These are phyloP conservation scores for Colletotrichum sp. DNA, from an alignment of 2,329 filamentous ascomycete species.

Conservation along the genomic window DNA sequence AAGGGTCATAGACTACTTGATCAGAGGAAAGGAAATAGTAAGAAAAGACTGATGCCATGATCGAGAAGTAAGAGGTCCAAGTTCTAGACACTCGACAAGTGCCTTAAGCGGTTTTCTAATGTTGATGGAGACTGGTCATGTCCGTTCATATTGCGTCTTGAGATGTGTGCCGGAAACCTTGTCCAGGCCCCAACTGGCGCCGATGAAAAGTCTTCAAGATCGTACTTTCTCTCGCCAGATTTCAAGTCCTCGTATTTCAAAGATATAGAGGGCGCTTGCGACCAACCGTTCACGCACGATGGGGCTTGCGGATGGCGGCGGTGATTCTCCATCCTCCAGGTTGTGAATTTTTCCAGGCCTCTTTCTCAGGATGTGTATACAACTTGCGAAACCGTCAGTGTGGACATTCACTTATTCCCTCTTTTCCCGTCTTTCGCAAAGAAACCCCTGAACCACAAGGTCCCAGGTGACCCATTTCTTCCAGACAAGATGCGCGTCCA, in stretches of 20 bases:
- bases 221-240: no score
- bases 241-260: no score
- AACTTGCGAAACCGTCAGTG: not conserved
- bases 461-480: no score
- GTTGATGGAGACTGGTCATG: not conserved
- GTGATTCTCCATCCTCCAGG: no score
- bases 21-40: not conserved
- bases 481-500: no score
- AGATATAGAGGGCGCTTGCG: no score
- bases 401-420: no score
- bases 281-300: no score
- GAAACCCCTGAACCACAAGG: no score
- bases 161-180: not conserved
- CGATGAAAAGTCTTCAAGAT: not conserved
- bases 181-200: not conserved
- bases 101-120: accelerated
- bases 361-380: not conserved
- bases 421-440: no score
- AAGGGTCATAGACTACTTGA: not conserved
- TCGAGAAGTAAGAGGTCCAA: not conserved
- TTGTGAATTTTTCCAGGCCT: not conserved
- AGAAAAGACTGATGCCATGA: not conserved
- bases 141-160: not conserved
- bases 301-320: no score
- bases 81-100: not conserved